Evolutionary conservation across 768 basidiomycete species (phyloP).

Genomic region (Cubamyces sp.): DNA sequence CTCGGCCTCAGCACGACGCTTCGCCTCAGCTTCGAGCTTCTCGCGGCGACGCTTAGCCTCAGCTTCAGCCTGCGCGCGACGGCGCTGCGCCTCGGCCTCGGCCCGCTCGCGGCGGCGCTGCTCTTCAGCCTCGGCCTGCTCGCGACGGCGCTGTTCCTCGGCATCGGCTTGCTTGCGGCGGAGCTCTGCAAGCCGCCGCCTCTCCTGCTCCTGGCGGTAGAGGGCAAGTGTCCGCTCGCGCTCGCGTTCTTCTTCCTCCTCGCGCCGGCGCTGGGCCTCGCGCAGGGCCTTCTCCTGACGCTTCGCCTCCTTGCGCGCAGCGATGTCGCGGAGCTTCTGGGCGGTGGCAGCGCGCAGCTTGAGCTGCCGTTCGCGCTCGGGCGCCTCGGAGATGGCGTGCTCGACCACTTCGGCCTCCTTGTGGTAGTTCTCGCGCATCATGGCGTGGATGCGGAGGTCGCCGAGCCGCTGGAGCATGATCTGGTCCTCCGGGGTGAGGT

Average conservation of each 20-base stretch:
- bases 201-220: background rate
- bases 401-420: constrained; percentile 11
- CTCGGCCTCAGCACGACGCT: background rate
- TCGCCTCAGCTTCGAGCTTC: background rate
- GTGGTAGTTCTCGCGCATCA: constrained; percentile 16
- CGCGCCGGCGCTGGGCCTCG: background rate
- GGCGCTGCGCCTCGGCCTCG: background rate
- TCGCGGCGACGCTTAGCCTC: background rate
- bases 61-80: background rate
- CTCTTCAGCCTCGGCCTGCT: background rate
- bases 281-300: background rate
- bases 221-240: background rate
- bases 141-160: background rate
- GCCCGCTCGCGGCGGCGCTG: constrained; percentile 1
- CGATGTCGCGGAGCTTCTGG: background rate
- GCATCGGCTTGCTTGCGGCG: constrained; percentile 1
- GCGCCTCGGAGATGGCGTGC: background rate
- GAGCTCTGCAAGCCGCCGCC: background rate
- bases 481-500: constrained; percentile 5
- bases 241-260: constrained; percentile 2
- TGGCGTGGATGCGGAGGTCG: constrained; percentile 4
- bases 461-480: constrained; percentile 10
- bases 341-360: background rate
- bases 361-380: background rate
- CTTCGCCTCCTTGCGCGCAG: background rate